These are phyloP conservation scores for Lactarius hengduanensis DNA, from an alignment of 768 basidiomycete genomes.

Conservation along the genomic window DNA sequence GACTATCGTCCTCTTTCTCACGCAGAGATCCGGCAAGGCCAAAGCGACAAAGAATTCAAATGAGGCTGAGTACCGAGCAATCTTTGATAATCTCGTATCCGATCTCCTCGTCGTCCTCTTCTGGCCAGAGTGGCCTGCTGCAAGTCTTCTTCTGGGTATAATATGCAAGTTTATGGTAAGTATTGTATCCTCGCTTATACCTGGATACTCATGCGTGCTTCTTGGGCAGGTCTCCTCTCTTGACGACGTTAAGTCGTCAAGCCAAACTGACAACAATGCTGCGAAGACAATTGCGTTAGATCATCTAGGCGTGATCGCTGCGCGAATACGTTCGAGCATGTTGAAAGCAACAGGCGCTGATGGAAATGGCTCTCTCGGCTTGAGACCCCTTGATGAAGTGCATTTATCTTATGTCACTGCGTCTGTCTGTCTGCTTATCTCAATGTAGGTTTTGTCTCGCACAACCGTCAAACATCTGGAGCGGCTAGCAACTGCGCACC, in stretches of 20 bases:
- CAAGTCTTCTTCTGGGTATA: constrained; percentile 75
- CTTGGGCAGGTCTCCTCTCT: constrained; percentile 68
- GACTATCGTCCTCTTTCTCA: constrained; percentile 53
- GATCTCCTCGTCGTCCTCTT: constrained; percentile 87
- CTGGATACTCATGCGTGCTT: neutral
- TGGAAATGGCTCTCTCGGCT: constrained; percentile 37
- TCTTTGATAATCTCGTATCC: constrained; percentile 87
- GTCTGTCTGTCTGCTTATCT: constrained; percentile 9
- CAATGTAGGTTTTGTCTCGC: constrained; percentile 50
- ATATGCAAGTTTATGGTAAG: constrained; percentile 83
- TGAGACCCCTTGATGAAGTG: constrained; percentile 76
- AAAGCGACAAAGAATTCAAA: constrained; percentile 88
- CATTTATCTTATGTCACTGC: constrained; percentile 19
- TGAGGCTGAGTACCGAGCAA: constrained; percentile 90
- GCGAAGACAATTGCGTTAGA: constrained; percentile 89
- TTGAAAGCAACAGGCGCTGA: constrained; percentile 41
- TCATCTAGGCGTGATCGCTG: constrained; percentile 90
- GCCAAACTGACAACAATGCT: constrained; percentile 71
- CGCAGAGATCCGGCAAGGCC: constrained; percentile 71
- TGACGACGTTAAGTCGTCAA: constrained; percentile 73
- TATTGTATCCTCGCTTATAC: neutral
- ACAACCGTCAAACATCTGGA: constrained; percentile 53
- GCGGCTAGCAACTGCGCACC: constrained; percentile 58
- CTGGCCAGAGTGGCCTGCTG: constrained; percentile 98
- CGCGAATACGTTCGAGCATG: constrained; percentile 64